Evolutionary conservation across 2,329 filamentous ascomycete genomes (phyloP), one percentile per base, ranked within the genome.

Genomic region (Lachnellula hyalina): DNA sequence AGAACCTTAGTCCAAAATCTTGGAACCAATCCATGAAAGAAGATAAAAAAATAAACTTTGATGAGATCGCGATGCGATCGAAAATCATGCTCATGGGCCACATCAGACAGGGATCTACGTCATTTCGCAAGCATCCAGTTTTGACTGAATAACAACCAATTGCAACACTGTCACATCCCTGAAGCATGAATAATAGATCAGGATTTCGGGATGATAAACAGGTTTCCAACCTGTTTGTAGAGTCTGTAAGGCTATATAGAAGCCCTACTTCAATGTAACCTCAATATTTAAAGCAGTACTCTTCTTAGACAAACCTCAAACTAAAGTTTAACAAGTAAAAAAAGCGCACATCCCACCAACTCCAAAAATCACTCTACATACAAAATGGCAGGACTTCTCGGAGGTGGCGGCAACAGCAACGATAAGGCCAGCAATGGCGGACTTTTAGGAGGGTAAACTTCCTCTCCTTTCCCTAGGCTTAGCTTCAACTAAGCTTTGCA

Each of bases 381-480:
- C 53, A 56, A 53, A 34, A 15, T 83, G 80, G 54, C 71, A 72
- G 48, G 74, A 77, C 67, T 76, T 75, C 61, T 77, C 76, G 60
- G 60, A 47, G 61, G 60, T 17, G 61, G 61, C 32, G 61, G 61
- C 14, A 58, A 53, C 25, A 51, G 56, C 40, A 56, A 55, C 28
- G 48, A 49, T 23, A 51, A 56, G n/a, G 49, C n/a, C n/a, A 40
- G 47, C 7, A 47, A 52, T 38, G 57, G 57, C 40, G 59, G 59
- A 48, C 55, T 61, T 40, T 55, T 61, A 12, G 59, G 59, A 51
- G 59, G 60, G 49, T 57, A 45, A 38, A 19, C 28, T 44, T 21
- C 47, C 41, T 21, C 25, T 36, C 14, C 15, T 23, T 44, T 23
- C 17, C 5, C 41, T 17, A 44, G 5, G 41, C n/a, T 9, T 32